Conservation (phyloP, 2,329 filamentous ascomycete genomes). For the Teratosphaeria destructans region DNA sequence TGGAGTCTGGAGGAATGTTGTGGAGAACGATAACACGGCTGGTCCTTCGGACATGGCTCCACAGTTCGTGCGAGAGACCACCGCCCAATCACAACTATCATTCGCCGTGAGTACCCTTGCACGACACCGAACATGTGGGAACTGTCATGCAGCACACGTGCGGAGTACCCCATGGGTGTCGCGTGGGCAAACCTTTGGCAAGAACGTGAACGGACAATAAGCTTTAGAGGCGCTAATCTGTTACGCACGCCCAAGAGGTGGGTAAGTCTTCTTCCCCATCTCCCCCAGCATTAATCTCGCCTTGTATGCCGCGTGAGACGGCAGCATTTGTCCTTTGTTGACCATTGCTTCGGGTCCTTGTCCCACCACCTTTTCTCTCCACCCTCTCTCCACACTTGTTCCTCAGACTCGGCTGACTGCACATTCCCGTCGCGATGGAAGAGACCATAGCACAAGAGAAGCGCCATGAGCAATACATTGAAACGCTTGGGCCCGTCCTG, state of each 20-base stretch:
- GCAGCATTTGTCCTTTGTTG: not conserved
- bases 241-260: not conserved
- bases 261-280: not conserved
- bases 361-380: not conserved
- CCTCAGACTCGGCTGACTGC: not conserved
- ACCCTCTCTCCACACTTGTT: not conserved
- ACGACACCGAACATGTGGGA: not conserved
- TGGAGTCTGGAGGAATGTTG: not conserved
- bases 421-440: not conserved
- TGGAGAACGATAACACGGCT: not conserved
- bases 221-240: not conserved
- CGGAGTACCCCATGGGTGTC: not conserved
- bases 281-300: not conserved
- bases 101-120: not conserved
- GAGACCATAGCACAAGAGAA: conserved; percentile 1
- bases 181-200: not conserved
- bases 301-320: not conserved
- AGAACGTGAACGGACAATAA: not conserved
- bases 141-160: not conserved
- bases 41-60: not conserved
- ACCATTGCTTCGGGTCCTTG: not conserved
- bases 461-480: not conserved
- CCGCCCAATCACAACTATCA: not conserved
- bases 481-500: not conserved
- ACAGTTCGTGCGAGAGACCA: not conserved